A percentile compares a stretch with the other conserved stretches of the same genome.
These are phyloP conservation scores for Fraxinus cuspidata DNA, from an alignment of 257 asterid genomes.

Conservation along the genomic window DNA sequence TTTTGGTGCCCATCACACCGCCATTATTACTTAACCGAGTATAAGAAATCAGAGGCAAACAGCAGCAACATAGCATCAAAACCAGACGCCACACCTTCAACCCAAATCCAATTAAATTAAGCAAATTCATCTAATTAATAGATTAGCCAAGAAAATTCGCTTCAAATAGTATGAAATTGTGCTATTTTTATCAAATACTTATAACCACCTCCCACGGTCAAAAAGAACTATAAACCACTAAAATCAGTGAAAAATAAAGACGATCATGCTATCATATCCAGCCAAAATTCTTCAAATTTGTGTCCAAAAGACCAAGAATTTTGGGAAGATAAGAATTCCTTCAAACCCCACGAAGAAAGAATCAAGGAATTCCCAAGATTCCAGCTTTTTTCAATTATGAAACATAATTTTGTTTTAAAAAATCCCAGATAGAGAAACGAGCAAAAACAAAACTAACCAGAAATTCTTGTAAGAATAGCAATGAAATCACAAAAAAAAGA, in stretches of 20 bases:
- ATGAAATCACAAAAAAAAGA: constrained; percentile 18
- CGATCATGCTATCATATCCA: constrained; percentile 48
- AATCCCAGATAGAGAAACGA: constrained; percentile 42
- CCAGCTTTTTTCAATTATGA: constrained; percentile 27
- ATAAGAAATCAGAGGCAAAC: constrained; percentile 65
- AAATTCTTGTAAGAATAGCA: constrained; percentile 41
- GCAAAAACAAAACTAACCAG: constrained; percentile 38
- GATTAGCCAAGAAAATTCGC: constrained; percentile 32
- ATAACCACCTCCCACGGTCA: not conserved
- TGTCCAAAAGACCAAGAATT: constrained; percentile 37
- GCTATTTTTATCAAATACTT: constrained; percentile 12
- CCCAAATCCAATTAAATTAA: constrained; percentile 74
- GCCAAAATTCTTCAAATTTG: constrained; percentile 35
- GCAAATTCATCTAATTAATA: constrained; percentile 73
- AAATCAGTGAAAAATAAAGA: constrained; percentile 19
- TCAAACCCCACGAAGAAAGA: constrained; percentile 29
- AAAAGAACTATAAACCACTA: not conserved
- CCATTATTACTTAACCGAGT: constrained; percentile 65
- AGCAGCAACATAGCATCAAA: constrained; percentile 71
- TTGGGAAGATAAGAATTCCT: constrained; percentile 33
- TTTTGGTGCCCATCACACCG: constrained; percentile 66
- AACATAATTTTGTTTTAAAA: constrained; percentile 35
- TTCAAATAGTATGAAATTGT: constrained; percentile 13
- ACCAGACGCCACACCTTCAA: constrained; percentile 80
- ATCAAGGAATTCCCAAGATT: constrained; percentile 35